phyloP scores from a whole-genome alignment of 2,329 filamentous ascomycete genomes.

The Microsporum ferrugineum region DNA sequence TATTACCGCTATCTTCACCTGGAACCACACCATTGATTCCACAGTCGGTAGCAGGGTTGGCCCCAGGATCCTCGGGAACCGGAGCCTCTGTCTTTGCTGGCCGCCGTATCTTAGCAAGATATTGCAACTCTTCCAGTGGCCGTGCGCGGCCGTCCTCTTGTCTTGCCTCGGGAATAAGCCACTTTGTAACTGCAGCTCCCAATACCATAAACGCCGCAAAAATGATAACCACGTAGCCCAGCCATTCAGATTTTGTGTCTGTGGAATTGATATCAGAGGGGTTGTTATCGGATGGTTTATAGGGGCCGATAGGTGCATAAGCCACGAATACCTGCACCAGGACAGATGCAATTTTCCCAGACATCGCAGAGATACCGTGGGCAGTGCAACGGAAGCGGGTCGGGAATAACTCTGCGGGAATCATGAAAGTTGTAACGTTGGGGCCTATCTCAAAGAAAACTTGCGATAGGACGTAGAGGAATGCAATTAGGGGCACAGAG shows the following conservation, averaged over 20 bases:
- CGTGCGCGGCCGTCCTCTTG: constrained; percentile 11
- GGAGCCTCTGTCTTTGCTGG: neutral
- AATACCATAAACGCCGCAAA: constrained; percentile 14
- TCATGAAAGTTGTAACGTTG: constrained; percentile 13
- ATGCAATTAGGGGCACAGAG: constrained; percentile 3
- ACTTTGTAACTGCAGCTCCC: constrained; percentile 11
- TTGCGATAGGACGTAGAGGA: constrained; percentile 2
- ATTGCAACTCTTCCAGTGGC: constrained; percentile 14
- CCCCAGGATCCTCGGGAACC: neutral
- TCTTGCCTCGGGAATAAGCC: constrained; percentile 12
- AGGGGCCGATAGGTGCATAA: neutral
- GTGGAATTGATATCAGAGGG: neutral
- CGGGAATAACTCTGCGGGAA: constrained; percentile 47
- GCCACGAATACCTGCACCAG: constrained; percentile 16
- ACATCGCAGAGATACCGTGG: constrained; percentile 47
- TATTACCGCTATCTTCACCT: neutral
- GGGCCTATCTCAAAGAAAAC: constrained; percentile 2
- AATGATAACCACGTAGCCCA: constrained; percentile 12
- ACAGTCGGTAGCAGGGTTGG: neutral
- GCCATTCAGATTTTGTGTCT: constrained; percentile 1
- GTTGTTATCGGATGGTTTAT: neutral
- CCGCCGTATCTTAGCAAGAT: constrained; percentile 16
- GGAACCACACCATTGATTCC: neutral
- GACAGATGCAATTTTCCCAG: constrained; percentile 47
- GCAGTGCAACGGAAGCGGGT: constrained; percentile 48